Conservation (phyloP, 2,329 filamentous ascomycete genomes). For the Clonostachys rosea region DNA sequence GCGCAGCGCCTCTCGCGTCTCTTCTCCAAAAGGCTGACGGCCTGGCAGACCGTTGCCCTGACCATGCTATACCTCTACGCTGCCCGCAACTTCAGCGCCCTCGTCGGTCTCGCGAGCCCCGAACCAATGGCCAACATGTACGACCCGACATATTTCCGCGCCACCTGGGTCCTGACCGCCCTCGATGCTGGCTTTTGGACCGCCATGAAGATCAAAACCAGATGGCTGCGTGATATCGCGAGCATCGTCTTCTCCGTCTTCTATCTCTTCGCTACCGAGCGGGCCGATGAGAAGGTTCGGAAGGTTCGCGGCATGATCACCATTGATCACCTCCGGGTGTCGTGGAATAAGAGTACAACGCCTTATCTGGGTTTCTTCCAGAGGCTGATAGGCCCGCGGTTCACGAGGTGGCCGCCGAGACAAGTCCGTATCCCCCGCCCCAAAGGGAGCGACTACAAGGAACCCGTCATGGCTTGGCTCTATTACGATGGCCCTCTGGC, state of each 20-base stretch:
- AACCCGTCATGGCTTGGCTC: slow-evolving; percentile 81
- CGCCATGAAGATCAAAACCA: slow-evolving; percentile 81
- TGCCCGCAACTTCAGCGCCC: slow-evolving; percentile 87
- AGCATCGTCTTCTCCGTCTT: slow-evolving; percentile 83
- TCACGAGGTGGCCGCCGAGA: slow-evolving; percentile 77
- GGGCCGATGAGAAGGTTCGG: slow-evolving; percentile 93
- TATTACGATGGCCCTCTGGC: slow-evolving; percentile 89
- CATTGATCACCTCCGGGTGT: slow-evolving; percentile 84
- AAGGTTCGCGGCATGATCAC: slow-evolving; percentile 84
- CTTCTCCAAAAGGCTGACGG: slow-evolving; percentile 67
- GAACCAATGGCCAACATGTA: slow-evolving; percentile 95
- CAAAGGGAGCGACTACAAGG: slow-evolving; percentile 72
- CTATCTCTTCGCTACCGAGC: slow-evolving; percentile 88
- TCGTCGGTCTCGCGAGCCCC: slow-evolving; percentile 85
- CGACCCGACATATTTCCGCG: slow-evolving; percentile 85
- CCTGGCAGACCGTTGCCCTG: slow-evolving; percentile 84
- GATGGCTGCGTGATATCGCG: slow-evolving; percentile 76
- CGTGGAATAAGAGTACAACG: slow-evolving; percentile 92
- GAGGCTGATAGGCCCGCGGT: slow-evolving; percentile 67
- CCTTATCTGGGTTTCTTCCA: slow-evolving; percentile 77
- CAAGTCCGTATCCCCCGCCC: slow-evolving; percentile 83
- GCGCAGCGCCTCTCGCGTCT: slow-evolving; percentile 66
- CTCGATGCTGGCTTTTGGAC: slow-evolving; percentile 98
- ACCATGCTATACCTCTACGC: slow-evolving; percentile 91
- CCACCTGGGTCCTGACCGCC: slow-evolving; percentile 94